Conservation (phyloP, 805 yeast genomes). For the Zygosaccharomyces bailii region DNA sequence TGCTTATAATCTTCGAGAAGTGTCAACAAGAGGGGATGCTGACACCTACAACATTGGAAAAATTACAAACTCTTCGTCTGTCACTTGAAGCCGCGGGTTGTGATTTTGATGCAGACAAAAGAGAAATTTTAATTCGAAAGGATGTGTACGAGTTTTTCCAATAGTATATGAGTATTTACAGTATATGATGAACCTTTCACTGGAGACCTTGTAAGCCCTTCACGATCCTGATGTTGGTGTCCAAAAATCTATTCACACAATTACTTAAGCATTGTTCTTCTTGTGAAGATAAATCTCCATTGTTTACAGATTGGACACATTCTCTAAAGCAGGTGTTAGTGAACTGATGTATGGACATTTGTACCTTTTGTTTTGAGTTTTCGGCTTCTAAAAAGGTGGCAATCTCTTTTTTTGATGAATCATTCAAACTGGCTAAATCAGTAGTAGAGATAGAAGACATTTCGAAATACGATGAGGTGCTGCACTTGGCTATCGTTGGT, state of each 20-base stretch:
- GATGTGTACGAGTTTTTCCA: slow-evolving; percentile 10
- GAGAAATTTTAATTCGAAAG: slow-evolving; percentile 6
- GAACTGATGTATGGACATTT: slow-evolving; percentile 79
- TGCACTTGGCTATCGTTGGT: no score
- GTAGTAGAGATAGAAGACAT: slow-evolving; percentile 41
- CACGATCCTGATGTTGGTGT: slow-evolving; percentile 81
- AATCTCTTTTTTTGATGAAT: slow-evolving; percentile 67
- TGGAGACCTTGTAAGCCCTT: slow-evolving; percentile 42
- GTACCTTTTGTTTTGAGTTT: slow-evolving; percentile 82
- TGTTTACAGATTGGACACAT: slow-evolving; percentile 55
- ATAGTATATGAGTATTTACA: slow-evolving; percentile 6
- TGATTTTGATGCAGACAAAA: slow-evolving; percentile 12
- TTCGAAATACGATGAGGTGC: no score
- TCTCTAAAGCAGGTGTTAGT: slow-evolving; percentile 89
- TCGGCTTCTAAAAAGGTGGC: slow-evolving; percentile 75
- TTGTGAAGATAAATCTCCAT: slow-evolving; percentile 46
- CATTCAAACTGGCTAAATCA: slow-evolving; percentile 53
- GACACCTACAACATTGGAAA: background rate
- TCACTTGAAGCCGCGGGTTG: slow-evolving; percentile 17
- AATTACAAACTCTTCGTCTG: slow-evolving; percentile 3
- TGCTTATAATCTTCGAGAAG: slow-evolving; percentile 24
- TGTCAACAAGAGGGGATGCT: slow-evolving; percentile 28
- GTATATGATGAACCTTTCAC: slow-evolving; percentile 13
- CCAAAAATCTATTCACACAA: slow-evolving; percentile 83
- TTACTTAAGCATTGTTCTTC: slow-evolving; percentile 75